Base-by-base conservation (phyloP, 75 land plant species). In the Chamaecyparis obtusa region DNA sequence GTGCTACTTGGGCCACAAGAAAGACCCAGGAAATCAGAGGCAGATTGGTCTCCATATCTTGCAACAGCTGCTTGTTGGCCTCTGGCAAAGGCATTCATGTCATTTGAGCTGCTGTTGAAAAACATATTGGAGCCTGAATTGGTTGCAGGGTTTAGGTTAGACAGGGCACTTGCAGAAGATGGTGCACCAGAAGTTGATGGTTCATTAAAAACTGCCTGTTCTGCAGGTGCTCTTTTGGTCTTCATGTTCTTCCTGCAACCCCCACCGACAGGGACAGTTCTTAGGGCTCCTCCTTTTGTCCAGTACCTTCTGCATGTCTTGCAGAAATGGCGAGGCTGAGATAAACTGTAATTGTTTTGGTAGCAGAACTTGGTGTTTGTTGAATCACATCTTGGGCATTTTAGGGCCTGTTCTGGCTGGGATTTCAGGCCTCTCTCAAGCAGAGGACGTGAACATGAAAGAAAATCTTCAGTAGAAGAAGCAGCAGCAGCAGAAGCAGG, bases 201-300 rank as follows among this genome's bases (percentile, higher is more conserved):
- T 32, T 81, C 83, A 80, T 43, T 80, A 16, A 43, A 39, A 3
- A 2, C 48, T 10, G 48, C 0, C 49, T 81, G 49, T 1, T 41
- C 49, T 81, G 27, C 83, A 21, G 30, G 15, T 81, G 48, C 13
- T 81, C 83, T 81, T 49, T 81, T 89, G 3, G 87, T 35, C 87
- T 88, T 90, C 88, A 91, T 92, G 85, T 82, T 89, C 75, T 92
- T 92, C 32, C 93, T 87, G 83, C 93, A 90, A 49, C 93, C 93
- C 19, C 93, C 93, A 16, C 93, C 93, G 54, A 92, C 81, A 44
- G 93, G 93, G 33, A 92, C 93, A 85, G 91, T 92, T 36, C 93
- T 87, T 41, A 92, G 86, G 17, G 92, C 89, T 0, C 93, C 93
- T 27, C 93, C 93, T 44, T 74, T 78, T 14, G 87, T 86, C 87